A percentile compares a stretch with the other conserved stretches of the same genome.
Evolutionary conservation across 441 rosid genomes (phyloP).

Genomic region (Gossypium laxum): DNA sequence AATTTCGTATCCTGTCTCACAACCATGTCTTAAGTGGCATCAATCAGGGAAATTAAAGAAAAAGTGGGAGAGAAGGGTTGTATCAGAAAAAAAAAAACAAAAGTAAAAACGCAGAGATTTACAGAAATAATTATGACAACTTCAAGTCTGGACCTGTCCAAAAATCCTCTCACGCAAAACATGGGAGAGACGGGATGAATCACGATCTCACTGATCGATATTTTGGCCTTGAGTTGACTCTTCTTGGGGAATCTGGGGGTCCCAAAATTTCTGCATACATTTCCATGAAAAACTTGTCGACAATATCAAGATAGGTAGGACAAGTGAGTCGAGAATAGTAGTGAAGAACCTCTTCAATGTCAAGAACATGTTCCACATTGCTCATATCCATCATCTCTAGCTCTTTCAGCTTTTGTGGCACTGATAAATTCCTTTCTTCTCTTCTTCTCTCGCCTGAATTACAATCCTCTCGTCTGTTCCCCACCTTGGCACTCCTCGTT

Average conservation of each 20-base stretch:
- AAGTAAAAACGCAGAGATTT: neutral
- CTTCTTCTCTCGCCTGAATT: conserved; percentile 16
- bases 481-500: neutral
- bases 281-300: conserved; percentile 63
- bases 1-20: neutral
- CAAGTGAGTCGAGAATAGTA: conserved; percentile 74
- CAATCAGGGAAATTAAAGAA: neutral
- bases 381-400: conserved; percentile 52
- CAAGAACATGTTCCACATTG: conserved; percentile 34
- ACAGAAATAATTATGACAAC: neutral
- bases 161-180: neutral
- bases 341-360: conserved; percentile 64
- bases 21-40: neutral
- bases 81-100: neutral
- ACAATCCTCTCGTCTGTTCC: conserved; percentile 9
- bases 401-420: conserved; percentile 52
- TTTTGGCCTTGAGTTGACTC: conserved; percentile 18
- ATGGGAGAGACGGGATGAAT: neutral
- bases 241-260: neutral
- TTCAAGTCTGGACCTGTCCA: conserved; percentile 2
- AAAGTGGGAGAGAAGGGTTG: too few species aligned
- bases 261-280: conserved; percentile 45
- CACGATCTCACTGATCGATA: conserved; percentile 9
- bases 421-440: conserved; percentile 24
- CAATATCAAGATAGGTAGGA: conserved; percentile 60